Evolutionary conservation across 179 eudicot genomes (phyloP), one percentile per base, ranked within the genome.

Genomic region (Vitellaria paradoxa): DNA sequence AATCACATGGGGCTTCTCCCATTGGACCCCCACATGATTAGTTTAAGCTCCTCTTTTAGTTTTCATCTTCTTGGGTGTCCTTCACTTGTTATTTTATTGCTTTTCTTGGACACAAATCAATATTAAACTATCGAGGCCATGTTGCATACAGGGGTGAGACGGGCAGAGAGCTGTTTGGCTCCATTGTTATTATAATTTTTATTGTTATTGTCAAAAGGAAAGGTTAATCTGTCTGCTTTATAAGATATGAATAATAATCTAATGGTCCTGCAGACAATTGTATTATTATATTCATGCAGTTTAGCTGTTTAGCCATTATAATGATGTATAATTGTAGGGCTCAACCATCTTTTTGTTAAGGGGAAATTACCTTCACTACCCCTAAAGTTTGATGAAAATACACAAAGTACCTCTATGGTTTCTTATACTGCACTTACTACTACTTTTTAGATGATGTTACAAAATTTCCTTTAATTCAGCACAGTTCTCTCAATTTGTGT

Each of bases 1-100:
- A 76, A 78, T 82, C 89, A 84, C 89, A 86, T 84, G 89, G 87
- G 79, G 24, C 78, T 80, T 59, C 70, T 20, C n/a, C 47, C 62
- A 74, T 80, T 80, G 78, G 82, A 74, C 75, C 82, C 62, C 64
- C 26, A 76, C 71, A 65, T 64, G 68, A 72, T 72, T 85, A 75
- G 70, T 81, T 77, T 68, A 72, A 57, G 24, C 53, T 42, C 56
- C 40, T 30, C 72, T 78, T 30, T 30, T 30, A 30, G 1, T 76
- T 79, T 78, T 84, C 77, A 72, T 78, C 75, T 50, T 78, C 82
- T 81, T 75, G 76, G 74, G 70, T 57, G 78, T 70, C 76, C 53
- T 60, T 70, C 62, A 13, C 66, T 68, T 66, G 72, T 77, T 66
- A 55, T 63, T 74, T 70, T 70, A 73, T 53, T 77, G 45, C 45